Percentiles rank a stretch among this genome's conserved stretches.
These are phyloP conservation scores for Lachnellula hyalina DNA, from an alignment of 2,329 filamentous ascomycete species.

Conservation along the genomic window DNA sequence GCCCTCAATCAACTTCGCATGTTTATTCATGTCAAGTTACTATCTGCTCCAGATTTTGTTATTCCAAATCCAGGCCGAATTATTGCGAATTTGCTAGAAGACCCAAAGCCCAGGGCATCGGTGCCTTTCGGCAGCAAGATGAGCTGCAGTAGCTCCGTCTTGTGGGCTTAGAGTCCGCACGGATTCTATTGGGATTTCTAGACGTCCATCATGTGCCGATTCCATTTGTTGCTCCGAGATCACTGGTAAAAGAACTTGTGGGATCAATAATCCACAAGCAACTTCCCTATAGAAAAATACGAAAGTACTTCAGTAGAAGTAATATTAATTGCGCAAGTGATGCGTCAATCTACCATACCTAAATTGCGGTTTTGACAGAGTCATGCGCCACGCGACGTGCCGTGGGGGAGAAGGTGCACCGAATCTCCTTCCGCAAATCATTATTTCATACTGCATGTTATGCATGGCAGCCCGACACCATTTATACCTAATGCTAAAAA, in stretches of 20 bases:
- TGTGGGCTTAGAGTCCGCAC: constrained; percentile 16
- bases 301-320: neutral
- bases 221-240: constrained; percentile 2
- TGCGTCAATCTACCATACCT: constrained; percentile 1
- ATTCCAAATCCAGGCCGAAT: neutral
- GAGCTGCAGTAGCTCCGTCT: constrained; percentile 28
- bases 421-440: constrained; percentile 15
- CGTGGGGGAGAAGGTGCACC: constrained; percentile 13
- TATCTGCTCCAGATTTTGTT: too few species aligned
- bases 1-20: too few species aligned
- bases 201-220: constrained; percentile 7
- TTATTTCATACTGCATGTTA: constrained; percentile 13
- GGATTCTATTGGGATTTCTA: constrained; percentile 19
- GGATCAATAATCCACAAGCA: neutral
- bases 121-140: constrained; percentile 29
- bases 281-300: neutral
- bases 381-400: constrained; percentile 21
- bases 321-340: constrained; percentile 16
- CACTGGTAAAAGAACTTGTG: neutral
- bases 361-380: neutral
- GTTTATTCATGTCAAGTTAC: too few species aligned
- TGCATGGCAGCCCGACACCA: constrained; percentile 28
- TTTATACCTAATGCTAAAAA: constrained; percentile 23
- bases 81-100: constrained; percentile 15
- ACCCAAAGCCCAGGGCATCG: constrained; percentile 18